Conservation (phyloP, 192 early-diverging fungal species). For the Linnemannia zychae region DNA sequence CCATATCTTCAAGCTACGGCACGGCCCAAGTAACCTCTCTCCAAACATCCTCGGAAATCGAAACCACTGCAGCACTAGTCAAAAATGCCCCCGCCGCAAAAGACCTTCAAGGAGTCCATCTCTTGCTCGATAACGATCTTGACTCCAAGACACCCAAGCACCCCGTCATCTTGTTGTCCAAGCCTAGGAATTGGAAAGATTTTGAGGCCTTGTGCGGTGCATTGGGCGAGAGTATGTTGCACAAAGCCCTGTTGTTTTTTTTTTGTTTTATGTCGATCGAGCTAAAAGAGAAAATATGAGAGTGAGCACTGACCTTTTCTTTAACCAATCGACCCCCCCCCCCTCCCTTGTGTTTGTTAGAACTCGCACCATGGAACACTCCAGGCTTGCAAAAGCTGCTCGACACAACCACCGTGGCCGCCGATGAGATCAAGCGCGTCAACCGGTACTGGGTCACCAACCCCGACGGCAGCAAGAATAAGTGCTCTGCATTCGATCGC, state of each 20-base stretch:
- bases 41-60: not conserved
- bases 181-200: slow-evolving; percentile 22
- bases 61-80: not conserved
- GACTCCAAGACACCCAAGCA: slow-evolving; percentile 27
- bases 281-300: not conserved
- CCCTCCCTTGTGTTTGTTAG: not conserved
- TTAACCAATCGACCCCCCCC: too few relatives aligned
- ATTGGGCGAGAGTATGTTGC: slow-evolving; percentile 30
- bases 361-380: not conserved
- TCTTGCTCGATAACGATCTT: slow-evolving; percentile 40
- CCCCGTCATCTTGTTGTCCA: slow-evolving; percentile 34
- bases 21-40: not conserved
- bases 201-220: not conserved
- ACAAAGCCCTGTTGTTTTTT: not conserved
- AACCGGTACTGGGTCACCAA: slow-evolving; percentile 14
- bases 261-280: not conserved
- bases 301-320: not conserved
- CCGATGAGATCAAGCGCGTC: slow-evolving; percentile 3
- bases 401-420: slow-evolving; percentile 20
- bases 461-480: not conserved
- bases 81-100: slow-evolving; percentile 22
- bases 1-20: not conserved
- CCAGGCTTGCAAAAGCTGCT: not conserved
- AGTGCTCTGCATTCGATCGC: slow-evolving; percentile 25
- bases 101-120: slow-evolving; percentile 13